Evolutionary conservation across 2,329 filamentous ascomycete genomes (phyloP), one percentile per base, ranked within the genome.

Genomic region (Xylariaceae sp.): DNA sequence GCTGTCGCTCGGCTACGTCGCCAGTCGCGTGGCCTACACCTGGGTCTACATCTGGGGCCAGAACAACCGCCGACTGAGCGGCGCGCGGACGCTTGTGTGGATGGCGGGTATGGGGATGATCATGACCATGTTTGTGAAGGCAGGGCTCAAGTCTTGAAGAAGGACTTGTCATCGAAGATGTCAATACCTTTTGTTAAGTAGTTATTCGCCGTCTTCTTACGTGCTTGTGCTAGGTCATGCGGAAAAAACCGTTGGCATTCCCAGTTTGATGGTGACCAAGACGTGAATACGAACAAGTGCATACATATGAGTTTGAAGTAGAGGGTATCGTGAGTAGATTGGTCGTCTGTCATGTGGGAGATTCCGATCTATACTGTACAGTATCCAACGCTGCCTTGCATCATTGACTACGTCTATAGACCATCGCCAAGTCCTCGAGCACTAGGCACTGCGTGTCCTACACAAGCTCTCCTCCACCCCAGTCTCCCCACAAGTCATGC

Each of bases 401-500:
- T 26, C 22, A 26, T 11, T 26, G 22, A 26, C n/a, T n/a, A n/a
- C n/a, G n/a, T n/a, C n/a, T n/a, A n/a, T n/a, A n/a, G 8, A 32
- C 15, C 30, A n/a, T 32, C 30, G 15, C 15, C 16, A 6, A 6
- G 22, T 13, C 30, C 4, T 13, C 30, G 12, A 6, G 8, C 30
- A n/a, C 30, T 13, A 6, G 8, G 13, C 16, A 7, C 15, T 32
- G 6, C 30, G 8, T 17, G n/a, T 32, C 12, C 39, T 34, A 56
- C n/a, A 43, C 7, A 19, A 57, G 52, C 34, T 55, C 56, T 28
- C 35, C 39, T 9, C 39, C 44, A 9, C 43, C 51, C 52, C 51
- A 61, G 37, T 74, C 73, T 31, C 72, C 74, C 74, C 74, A 78
- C 39, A 78, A 62, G 48, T 78, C 74, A 45, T 76, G 76, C 38